Base-by-base conservation (phyloP, 2,329 filamentous ascomycete species). In the Penicillium fuscoglaucum region DNA sequence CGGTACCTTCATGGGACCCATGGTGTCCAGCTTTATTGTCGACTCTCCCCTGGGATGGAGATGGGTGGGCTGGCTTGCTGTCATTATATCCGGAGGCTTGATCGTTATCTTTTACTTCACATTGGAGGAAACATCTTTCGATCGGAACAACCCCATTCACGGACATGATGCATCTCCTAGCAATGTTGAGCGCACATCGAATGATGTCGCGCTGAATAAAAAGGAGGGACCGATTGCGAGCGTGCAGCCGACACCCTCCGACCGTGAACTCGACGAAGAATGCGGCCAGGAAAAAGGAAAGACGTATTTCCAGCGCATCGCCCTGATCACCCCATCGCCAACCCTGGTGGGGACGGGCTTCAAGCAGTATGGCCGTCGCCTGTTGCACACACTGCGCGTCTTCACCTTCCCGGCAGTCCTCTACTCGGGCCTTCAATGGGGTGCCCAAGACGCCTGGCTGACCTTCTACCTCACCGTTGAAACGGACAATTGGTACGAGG, bases 391-490 rank as follows among this genome's bases (percentile, higher is more conserved):
- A 0, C 71, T 85, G 51, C 79, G 82, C n/a, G 74, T 85, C 43
- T 85, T 85, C 66, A 77, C 78, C 1, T 85, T 85, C 59, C 83
- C 83, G 0, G 83, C 83, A 1, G 82, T 85, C 10, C 77, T 83
- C 61, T 85, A 81, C 60, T 82, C 82, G 3, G 83, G 83, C 9
- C 69, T 85, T 26, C 83, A 85, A 65, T 86, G 83, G 83, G 83
- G 83, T 4, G 76, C 82, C 31, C 84, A 86, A 68, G 83, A 85
- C 62, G 82, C 83, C n/a, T 85, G 83, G 71, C 72, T 86, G 24
- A 82, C 81, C 1, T 85, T 86, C 67, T 85, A 86, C 61, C 74
- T 84, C 33, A 86, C 83, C 0, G 77, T 85, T 1, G 78, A 84
- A 65, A 81, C 86, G 63, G 82, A 84, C 60, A 80, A 80, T 62